These are phyloP conservation scores for Hypoxylon lienhwacheense DNA, from an alignment of 495 filamentous ascomycete genomes.

Conservation along the genomic window DNA sequence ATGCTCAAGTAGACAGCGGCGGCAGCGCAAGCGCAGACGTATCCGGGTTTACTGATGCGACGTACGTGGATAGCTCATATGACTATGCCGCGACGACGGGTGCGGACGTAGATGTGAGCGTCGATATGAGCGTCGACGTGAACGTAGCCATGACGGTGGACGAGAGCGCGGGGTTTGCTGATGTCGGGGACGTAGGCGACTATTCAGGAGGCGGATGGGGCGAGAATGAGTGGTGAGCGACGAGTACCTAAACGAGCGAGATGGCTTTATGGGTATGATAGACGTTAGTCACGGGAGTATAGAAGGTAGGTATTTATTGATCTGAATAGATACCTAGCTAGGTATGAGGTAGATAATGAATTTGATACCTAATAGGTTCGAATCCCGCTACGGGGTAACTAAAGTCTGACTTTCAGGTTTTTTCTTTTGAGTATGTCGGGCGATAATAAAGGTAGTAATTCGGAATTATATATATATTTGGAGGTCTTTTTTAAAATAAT, in stretches of 20 bases:
- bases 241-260: background rate
- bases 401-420: too few relatives aligned
- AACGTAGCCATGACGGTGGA: conserved; percentile 12
- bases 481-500: too few relatives aligned
- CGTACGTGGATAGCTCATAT: conserved; percentile 7
- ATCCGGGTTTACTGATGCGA: conserved; percentile 1
- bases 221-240: conserved; percentile 14
- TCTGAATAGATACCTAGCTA: too few relatives aligned
- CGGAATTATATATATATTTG: too few relatives aligned
- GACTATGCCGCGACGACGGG: background rate
- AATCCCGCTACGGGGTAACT: too few relatives aligned
- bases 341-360: too few relatives aligned
- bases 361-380: too few relatives aligned
- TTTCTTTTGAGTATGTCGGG: too few relatives aligned
- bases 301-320: too few relatives aligned
- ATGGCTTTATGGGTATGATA: background rate
- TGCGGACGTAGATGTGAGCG: conserved; percentile 13
- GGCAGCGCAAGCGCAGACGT: conserved; percentile 5
- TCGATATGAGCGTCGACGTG: conserved; percentile 13
- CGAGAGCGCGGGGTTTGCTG: conserved; percentile 8
- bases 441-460: too few relatives aligned
- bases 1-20: background rate
- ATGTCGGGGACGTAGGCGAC: conserved; percentile 13
- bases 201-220: conserved; percentile 37
- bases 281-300: too few relatives aligned